A percentile compares a stretch with the other conserved stretches of the same genome.
phyloP scores from a whole-genome alignment of 164 flowering plant genomes.

The Kingdonia uniflora region DNA sequence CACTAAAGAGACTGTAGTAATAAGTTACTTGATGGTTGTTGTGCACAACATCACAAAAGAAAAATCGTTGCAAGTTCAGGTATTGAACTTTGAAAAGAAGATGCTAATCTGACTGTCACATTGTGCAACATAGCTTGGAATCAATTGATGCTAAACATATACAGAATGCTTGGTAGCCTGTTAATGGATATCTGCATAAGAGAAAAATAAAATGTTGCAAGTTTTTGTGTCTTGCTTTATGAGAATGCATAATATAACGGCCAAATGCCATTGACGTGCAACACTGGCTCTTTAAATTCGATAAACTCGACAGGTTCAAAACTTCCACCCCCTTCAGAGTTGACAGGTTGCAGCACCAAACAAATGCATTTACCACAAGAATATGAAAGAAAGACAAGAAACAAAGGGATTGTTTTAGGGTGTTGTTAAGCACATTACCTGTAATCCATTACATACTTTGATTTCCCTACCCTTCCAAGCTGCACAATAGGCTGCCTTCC shows the following conservation, averaged over 20 bases:
- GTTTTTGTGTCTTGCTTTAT: no score
- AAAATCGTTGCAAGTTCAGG: not conserved
- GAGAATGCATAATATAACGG: no score
- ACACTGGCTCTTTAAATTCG: no score
- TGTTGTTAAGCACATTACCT: slow-evolving; percentile 33
- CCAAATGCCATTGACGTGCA: no score
- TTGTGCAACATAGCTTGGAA: slow-evolving; percentile 80
- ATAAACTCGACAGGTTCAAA: no score
- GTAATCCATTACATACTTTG: slow-evolving; percentile 78
- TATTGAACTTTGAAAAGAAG: slow-evolving; percentile 3
- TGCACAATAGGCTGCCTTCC: slow-evolving; percentile 75
- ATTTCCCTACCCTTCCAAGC: slow-evolving; percentile 71
- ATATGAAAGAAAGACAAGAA: no score
- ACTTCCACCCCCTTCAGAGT: no score
- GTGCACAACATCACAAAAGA: not conserved
- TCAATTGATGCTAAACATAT: slow-evolving; percentile 91
- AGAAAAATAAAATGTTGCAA: not conserved
- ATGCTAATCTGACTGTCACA: slow-evolving; percentile 18
- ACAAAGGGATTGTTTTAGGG: not conserved
- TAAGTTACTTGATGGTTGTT: not conserved
- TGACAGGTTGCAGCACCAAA: not conserved
- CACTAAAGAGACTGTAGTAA: not conserved
- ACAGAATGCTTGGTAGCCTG: slow-evolving; percentile 90
- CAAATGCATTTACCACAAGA: no score
- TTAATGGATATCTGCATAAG: slow-evolving; percentile 69